These are phyloP conservation scores for Houttuynia cordata DNA, from an alignment of 164 flowering plant genomes.

Conservation along the genomic window DNA sequence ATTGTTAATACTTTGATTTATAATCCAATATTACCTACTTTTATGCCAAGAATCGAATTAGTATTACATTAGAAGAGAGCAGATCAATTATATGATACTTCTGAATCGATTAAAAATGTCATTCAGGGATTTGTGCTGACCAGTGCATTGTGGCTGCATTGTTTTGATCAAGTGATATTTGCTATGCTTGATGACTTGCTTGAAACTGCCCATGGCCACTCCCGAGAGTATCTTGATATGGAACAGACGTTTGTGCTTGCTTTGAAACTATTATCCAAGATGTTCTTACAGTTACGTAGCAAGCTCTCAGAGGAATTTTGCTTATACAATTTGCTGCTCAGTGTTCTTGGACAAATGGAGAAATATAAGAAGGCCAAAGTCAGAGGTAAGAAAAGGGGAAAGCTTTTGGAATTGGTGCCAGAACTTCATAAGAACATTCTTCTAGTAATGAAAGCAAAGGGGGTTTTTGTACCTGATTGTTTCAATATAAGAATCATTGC, in stretches of 20 bases:
- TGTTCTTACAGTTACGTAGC: slow-evolving; percentile 19
- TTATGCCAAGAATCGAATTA: no score
- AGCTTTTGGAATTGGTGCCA: slow-evolving; percentile 24
- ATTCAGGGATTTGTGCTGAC: slow-evolving; percentile 14
- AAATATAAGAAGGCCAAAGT: slow-evolving; percentile 23
- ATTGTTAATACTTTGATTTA: no score
- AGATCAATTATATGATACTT: no score
- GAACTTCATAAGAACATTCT: slow-evolving; percentile 26
- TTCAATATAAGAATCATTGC: no score
- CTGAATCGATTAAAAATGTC: no score
- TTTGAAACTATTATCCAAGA: slow-evolving; percentile 22
- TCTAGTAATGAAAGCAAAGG: slow-evolving; percentile 22
- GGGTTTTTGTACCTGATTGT: slow-evolving; percentile 19
- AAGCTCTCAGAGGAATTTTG: slow-evolving; percentile 10
- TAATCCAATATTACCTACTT: no score
- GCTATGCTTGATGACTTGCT: slow-evolving; percentile 30
- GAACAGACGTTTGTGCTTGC: slow-evolving; percentile 27
- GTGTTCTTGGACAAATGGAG: slow-evolving; percentile 26
- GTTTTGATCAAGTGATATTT: slow-evolving; percentile 28
- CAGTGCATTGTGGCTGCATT: slow-evolving; percentile 23
- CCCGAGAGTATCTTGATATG: slow-evolving; percentile 26
- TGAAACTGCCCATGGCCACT: slow-evolving; percentile 23
- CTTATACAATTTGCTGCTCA: slow-evolving; percentile 27
- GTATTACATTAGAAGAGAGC: no score
- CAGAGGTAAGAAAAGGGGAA: slow-evolving; percentile 27